phyloP scores from a whole-genome alignment of 2,329 filamentous ascomycete genomes.

The Calycina marina region DNA sequence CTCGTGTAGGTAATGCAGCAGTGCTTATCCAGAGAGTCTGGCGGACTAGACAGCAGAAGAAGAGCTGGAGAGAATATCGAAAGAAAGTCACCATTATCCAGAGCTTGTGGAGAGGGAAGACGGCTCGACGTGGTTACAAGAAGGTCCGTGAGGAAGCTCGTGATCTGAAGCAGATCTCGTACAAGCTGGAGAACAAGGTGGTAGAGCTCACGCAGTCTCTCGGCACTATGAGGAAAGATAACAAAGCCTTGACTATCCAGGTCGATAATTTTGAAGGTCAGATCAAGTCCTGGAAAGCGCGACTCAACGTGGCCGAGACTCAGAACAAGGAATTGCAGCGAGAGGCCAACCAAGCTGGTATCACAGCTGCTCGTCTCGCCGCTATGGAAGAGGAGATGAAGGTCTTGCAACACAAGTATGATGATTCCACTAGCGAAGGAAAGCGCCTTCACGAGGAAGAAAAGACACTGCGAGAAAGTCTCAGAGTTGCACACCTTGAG shows the following conservation, averaged over 20 bases:
- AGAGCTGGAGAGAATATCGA: constrained; percentile 75
- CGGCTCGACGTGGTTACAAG: constrained; percentile 77
- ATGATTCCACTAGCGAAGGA: constrained; percentile 80
- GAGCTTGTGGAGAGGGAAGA: constrained; percentile 79
- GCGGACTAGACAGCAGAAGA: constrained; percentile 66
- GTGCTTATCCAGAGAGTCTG: constrained; percentile 81
- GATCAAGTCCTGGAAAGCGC: constrained; percentile 88
- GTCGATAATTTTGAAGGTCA: constrained; percentile 94
- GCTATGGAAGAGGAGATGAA: constrained; percentile 94
- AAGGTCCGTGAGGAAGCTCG: constrained; percentile 83
- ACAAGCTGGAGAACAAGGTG: constrained; percentile 99
- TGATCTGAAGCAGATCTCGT: constrained; percentile 98
- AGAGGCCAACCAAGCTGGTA: constrained; percentile 95
- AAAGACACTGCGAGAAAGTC: constrained; percentile 66
- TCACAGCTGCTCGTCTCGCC: constrained; percentile 76
- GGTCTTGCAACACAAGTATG: constrained; percentile 75
- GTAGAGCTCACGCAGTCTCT: constrained; percentile 92
- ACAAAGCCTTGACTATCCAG: constrained; percentile 76
- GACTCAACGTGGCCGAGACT: constrained; percentile 79
- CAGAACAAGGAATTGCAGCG: constrained; percentile 87
- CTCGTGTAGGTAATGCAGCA: constrained; percentile 81
- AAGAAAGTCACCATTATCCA: constrained; percentile 82
- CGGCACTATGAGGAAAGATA: constrained; percentile 84
- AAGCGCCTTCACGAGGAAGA: constrained; percentile 94
- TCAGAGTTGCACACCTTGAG: constrained; percentile 66